phyloP scores from a whole-genome alignment of 441 rosid genomes.

The Cnidoscolus chayamansa region DNA sequence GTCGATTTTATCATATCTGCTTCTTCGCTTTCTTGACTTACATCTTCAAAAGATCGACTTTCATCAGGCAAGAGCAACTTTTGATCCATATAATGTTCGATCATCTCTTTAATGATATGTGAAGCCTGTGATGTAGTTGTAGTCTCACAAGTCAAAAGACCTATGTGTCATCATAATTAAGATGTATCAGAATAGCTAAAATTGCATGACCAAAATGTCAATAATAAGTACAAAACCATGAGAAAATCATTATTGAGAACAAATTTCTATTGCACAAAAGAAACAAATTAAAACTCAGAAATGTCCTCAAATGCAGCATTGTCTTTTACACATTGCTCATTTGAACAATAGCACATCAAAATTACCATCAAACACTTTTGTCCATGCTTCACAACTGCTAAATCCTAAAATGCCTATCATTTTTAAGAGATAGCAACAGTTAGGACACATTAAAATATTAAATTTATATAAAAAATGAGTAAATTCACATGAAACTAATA shows the following conservation, averaged over 20 bases:
- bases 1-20: conserved; percentile 42
- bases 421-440: neutral
- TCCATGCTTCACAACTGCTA: neutral
- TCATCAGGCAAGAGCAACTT: conserved; percentile 29
- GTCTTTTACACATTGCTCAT: neutral
- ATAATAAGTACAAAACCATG: neutral
- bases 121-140: conserved; percentile 58
- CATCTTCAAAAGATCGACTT: conserved; percentile 35
- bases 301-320: no score
- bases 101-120: conserved; percentile 54
- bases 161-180: conserved; percentile 35
- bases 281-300: neutral
- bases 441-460: neutral
- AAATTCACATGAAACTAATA: neutral
- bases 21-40: conserved; percentile 38
- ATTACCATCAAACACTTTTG: neutral
- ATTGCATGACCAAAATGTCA: conserved; percentile 15
- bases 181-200: conserved; percentile 26
- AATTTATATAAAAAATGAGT: neutral
- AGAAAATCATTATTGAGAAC: neutral
- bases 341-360: neutral
- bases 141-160: conserved; percentile 56
- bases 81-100: conserved; percentile 41
- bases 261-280: neutral
- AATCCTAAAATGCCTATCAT: neutral